A percentile compares a stretch with the other conserved stretches of the same genome.
These are phyloP conservation scores for Claviceps sp. DNA, from an alignment of 2,329 filamentous ascomycete species.

Conservation along the genomic window DNA sequence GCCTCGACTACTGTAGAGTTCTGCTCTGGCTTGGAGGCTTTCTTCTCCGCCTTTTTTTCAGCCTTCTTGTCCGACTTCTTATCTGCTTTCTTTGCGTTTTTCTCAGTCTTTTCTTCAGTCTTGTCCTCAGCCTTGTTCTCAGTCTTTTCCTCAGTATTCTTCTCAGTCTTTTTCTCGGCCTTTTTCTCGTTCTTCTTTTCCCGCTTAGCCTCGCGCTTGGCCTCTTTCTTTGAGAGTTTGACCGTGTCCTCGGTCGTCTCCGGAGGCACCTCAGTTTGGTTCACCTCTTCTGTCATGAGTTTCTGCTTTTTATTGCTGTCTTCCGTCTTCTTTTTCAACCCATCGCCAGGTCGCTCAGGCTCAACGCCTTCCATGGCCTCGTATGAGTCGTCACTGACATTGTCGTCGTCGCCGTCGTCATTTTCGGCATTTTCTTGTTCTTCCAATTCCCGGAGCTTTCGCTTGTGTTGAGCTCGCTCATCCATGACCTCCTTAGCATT, in stretches of 20 bases:
- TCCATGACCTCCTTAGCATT: slow-evolving; percentile 90
- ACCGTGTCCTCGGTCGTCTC: slow-evolving; percentile 33
- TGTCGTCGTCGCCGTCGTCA: slow-evolving; percentile 26
- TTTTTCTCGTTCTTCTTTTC: slow-evolving; percentile 29
- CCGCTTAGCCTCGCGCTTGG: slow-evolving; percentile 29
- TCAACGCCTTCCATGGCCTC: slow-evolving; percentile 41
- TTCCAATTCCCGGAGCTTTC: slow-evolving; percentile 57
- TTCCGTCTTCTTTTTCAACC: slow-evolving; percentile 36
- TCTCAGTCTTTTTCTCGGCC: slow-evolving; percentile 17
- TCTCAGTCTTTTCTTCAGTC: slow-evolving; percentile 15
- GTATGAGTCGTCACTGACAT: slow-evolving; percentile 27
- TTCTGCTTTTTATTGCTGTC: slow-evolving; percentile 45
- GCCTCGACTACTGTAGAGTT: no score
- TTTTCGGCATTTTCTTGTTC: slow-evolving; percentile 29
- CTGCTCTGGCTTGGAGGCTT: no score
- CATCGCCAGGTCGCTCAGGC: slow-evolving; percentile 49
- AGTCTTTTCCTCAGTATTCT: slow-evolving; percentile 17
- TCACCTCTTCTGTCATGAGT: slow-evolving; percentile 15
- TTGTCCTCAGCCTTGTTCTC: slow-evolving; percentile 9
- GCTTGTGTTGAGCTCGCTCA: slow-evolving; percentile 62
- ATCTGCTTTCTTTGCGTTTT: neutral
- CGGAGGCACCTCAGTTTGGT: slow-evolving; percentile 10
- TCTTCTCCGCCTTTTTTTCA: no score
- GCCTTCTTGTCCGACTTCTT: no score
- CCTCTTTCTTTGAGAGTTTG: slow-evolving; percentile 39